A percentile compares a stretch with the other conserved stretches of the same genome.
These are phyloP conservation scores for Microsporum audouinii DNA, from an alignment of 2,329 filamentous ascomycete genomes.

Conservation along the genomic window DNA sequence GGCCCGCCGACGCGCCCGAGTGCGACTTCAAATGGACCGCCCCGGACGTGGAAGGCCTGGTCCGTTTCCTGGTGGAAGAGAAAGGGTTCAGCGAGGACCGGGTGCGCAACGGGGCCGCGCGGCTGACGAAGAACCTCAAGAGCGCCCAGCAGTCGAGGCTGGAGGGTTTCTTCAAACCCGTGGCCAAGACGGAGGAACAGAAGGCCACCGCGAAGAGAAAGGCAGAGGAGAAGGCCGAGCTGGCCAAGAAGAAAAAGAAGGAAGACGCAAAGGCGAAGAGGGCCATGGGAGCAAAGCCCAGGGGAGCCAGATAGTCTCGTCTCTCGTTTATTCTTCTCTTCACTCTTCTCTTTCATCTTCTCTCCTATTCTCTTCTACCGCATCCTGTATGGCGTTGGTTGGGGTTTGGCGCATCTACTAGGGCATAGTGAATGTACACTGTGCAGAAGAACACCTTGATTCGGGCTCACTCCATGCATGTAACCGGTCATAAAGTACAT, in stretches of 20 bases:
- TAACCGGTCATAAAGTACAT: background rate
- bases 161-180: constrained; percentile 92
- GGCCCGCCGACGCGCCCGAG: constrained; percentile 65
- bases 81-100: constrained; percentile 97
- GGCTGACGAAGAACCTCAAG: constrained; percentile 83
- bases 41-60: constrained; percentile 78
- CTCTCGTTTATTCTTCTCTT: background rate
- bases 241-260: constrained; percentile 92
- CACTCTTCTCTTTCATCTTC: background rate
- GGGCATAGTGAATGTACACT: background rate
- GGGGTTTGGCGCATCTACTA: background rate
- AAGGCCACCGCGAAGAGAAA: constrained; percentile 82
- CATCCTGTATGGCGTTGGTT: background rate
- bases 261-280: constrained; percentile 93
- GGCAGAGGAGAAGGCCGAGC: constrained; percentile 79
- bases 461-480: background rate
- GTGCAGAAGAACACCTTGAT: background rate
- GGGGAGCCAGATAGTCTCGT: constrained; percentile 42
- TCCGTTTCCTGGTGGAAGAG: constrained; percentile 81
- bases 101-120: constrained; percentile 64
- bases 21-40: constrained; percentile 98
- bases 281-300: constrained; percentile 74
- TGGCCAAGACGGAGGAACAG: constrained; percentile 78
- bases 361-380: background rate
- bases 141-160: constrained; percentile 78